Evolutionary conservation across 345 rosid genomes (phyloP).

Genomic region (Populus alba): DNA sequence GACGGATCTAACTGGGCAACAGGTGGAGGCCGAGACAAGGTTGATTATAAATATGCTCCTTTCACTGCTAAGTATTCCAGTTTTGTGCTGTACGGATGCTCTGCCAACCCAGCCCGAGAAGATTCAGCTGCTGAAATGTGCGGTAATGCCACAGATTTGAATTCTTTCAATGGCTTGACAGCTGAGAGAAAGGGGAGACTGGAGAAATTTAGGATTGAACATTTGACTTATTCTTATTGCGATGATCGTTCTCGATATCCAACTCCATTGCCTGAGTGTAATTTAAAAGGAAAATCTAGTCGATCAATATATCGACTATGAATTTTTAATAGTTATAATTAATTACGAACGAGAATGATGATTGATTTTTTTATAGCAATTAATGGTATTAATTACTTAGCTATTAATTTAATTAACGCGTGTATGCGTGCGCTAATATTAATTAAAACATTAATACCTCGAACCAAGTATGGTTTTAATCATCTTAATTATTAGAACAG

Average conservation of each 20-base stretch:
- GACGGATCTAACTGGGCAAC: constrained; percentile 29
- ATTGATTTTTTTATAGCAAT: too few relatives aligned
- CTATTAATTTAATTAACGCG: too few relatives aligned
- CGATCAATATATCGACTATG: neutral
- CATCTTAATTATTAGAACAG: too few relatives aligned
- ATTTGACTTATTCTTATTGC: neutral
- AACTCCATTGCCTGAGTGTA: constrained; percentile 1
- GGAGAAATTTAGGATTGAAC: constrained; percentile 14
- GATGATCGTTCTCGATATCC: neutral
- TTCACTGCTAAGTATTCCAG: constrained; percentile 2
- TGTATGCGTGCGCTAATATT: too few relatives aligned
- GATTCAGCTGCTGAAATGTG: neutral
- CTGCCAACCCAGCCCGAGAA: neutral
- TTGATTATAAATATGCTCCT: constrained; percentile 18
- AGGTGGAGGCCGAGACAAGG: constrained; percentile 7
- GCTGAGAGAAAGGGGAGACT: neutral
- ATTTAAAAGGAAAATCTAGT: neutral
- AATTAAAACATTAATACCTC: too few relatives aligned
- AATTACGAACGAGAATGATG: neutral
- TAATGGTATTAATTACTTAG: too few relatives aligned
- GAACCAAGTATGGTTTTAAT: too few relatives aligned
- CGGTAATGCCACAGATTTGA: neutral
- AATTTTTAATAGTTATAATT: too few relatives aligned
- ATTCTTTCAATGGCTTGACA: neutral
- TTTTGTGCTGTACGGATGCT: constrained; percentile 14